Conservation (phyloP, 768 basidiomycete species). For the Astraeus odoratus region DNA sequence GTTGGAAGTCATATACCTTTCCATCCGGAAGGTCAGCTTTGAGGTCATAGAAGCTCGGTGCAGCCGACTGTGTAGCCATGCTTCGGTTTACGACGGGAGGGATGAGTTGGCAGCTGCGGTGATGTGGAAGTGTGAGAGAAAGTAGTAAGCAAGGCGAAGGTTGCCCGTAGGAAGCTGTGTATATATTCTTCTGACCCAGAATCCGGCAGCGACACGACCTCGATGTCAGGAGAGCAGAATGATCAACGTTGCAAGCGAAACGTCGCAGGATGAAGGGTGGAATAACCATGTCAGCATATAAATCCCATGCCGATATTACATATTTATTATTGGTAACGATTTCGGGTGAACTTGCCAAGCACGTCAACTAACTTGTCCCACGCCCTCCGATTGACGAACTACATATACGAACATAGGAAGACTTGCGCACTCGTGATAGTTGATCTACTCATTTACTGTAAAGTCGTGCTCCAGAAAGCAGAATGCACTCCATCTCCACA, state of each 20-base stretch:
- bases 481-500: too few relatives aligned
- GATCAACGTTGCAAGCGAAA: background rate
- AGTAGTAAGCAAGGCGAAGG: background rate
- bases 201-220: too few relatives aligned
- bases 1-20: slow-evolving; percentile 52
- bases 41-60: slow-evolving; percentile 52
- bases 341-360: background rate
- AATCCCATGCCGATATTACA: background rate
- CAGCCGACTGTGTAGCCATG: slow-evolving; percentile 21
- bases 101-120: background rate
- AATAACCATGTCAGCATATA: background rate
- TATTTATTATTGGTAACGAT: background rate
- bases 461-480: too few relatives aligned
- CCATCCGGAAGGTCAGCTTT: slow-evolving; percentile 57
- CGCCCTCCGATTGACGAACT: too few relatives aligned
- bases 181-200: background rate
- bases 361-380: too few relatives aligned
- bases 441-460: too few relatives aligned
- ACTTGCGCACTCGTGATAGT: background rate
- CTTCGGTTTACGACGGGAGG: slow-evolving; percentile 6
- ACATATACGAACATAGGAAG: too few relatives aligned
- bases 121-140: background rate
- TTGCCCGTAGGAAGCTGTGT: background rate
- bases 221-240: background rate
- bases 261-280: background rate